These are phyloP conservation scores for Rutstroemia sp. DNA, from an alignment of 2,329 filamentous ascomycete species.

Conservation along the genomic window DNA sequence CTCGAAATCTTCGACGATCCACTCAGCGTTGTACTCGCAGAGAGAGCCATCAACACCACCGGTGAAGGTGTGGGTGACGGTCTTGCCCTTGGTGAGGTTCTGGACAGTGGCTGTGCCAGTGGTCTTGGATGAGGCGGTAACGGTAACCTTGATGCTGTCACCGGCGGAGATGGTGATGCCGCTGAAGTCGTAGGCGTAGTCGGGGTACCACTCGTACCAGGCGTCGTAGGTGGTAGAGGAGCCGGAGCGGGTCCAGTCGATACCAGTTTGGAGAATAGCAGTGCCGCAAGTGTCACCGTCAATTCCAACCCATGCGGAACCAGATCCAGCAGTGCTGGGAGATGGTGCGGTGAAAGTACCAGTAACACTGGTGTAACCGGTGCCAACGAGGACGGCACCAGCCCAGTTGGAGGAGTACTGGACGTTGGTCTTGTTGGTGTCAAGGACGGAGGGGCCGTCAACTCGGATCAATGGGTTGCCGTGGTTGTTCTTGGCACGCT, in stretches of 20 bases:
- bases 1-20: constrained; percentile 47
- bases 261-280: constrained; percentile 49
- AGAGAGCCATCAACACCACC: constrained; percentile 29
- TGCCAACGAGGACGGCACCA: constrained; percentile 45
- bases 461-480: constrained; percentile 28
- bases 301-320: constrained; percentile 50
- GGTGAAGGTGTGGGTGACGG: constrained; percentile 36
- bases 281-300: constrained; percentile 49
- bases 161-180: constrained; percentile 38
- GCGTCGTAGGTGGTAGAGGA: constrained; percentile 40
- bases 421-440: constrained; percentile 35
- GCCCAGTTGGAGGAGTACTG: constrained; percentile 52
- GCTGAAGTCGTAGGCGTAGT: constrained; percentile 45
- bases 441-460: constrained; percentile 25
- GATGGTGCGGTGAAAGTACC: constrained; percentile 47
- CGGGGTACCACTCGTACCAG: constrained; percentile 57
- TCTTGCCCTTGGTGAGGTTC: constrained; percentile 39
- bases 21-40: constrained; percentile 42
- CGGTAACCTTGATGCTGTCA: constrained; percentile 35
- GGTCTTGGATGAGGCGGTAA: constrained; percentile 33
- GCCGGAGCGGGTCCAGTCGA: constrained; percentile 46
- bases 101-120: constrained; percentile 37
- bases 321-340: constrained; percentile 33
- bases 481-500: constrained; percentile 20
- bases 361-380: constrained; percentile 44